Evolutionary conservation across 2,329 filamentous ascomycete genomes (phyloP).

Genomic region (Trichoderma polysporum): DNA sequence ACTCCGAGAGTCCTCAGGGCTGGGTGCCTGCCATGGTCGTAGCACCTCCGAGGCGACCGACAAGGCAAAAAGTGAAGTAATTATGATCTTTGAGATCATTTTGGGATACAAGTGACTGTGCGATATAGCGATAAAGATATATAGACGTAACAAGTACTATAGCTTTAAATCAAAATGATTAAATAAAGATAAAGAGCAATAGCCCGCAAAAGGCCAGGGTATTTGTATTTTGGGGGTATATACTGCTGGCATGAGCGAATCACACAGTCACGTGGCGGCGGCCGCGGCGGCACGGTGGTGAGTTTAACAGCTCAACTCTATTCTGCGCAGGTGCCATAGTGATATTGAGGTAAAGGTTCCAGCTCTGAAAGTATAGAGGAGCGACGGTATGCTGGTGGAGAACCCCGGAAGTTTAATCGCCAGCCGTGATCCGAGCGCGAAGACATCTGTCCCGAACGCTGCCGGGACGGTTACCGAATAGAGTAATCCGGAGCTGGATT

Average conservation of each 20-base stretch:
- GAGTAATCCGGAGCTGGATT: not conserved
- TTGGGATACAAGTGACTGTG: not conserved
- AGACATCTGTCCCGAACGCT: not conserved
- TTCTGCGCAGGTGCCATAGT: not conserved
- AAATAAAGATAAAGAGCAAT: not conserved
- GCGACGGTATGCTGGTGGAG: not conserved
- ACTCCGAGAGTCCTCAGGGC: constrained; percentile 21
- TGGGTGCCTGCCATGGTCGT: constrained; percentile 20
- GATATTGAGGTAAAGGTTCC: not conserved
- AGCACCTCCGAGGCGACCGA: constrained; percentile 3
- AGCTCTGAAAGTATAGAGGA: not conserved
- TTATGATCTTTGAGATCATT: not conserved
- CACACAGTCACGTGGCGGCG: not conserved
- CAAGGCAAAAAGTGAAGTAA: not conserved
- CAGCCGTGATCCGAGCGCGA: not conserved
- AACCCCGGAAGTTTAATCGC: not conserved
- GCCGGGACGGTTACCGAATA: not conserved
- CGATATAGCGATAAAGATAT: not conserved
- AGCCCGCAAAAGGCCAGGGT: not conserved
- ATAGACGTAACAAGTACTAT: not conserved
- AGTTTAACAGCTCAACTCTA: not conserved
- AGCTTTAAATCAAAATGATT: not conserved
- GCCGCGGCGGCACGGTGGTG: too few relatives aligned
- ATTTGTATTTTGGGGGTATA: not conserved
- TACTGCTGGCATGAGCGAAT: not conserved